A percentile compares a stretch with the other conserved stretches of the same genome.
Evolutionary conservation across 331 rosid species (phyloP).

Genomic region (Erythrophleum ivorense): DNA sequence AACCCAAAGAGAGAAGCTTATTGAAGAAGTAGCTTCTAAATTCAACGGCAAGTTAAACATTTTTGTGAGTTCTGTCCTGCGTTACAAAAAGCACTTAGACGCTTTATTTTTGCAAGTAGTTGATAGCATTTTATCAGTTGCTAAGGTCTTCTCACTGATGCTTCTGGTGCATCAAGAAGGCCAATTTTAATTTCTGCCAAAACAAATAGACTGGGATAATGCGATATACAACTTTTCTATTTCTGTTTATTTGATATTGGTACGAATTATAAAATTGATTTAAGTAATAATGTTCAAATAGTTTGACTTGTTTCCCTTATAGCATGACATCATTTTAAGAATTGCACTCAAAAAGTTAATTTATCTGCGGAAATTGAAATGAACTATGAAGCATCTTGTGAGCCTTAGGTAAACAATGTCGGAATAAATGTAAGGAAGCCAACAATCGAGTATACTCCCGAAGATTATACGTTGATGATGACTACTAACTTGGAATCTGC

Average conservation of each 20-base stretch:
- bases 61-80: slow-evolving; percentile 38
- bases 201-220: too few species aligned
- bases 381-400: slow-evolving; percentile 17
- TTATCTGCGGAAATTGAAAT: background rate
- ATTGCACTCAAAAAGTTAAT: background rate
- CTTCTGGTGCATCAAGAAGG: background rate
- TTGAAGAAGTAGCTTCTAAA: slow-evolving; percentile 37
- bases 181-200: background rate
- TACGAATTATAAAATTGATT: background rate
- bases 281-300: slow-evolving; percentile 9
- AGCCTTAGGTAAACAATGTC: slow-evolving; percentile 73
- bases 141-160: too few species aligned
- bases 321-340: background rate
- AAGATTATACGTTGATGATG: slow-evolving; percentile 64
- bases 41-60: slow-evolving; percentile 57
- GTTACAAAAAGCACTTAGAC: background rate
- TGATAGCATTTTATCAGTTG: too few species aligned
- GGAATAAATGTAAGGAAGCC: slow-evolving; percentile 76
- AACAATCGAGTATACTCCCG: slow-evolving; percentile 68
- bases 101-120: background rate
- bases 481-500: slow-evolving; percentile 73
- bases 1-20: slow-evolving; percentile 48
- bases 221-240: background rate
- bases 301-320: slow-evolving; percentile 23
- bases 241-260: background rate